Evolutionary conservation across 83 land plant species (phyloP).

Genomic region (Picea abies): DNA sequence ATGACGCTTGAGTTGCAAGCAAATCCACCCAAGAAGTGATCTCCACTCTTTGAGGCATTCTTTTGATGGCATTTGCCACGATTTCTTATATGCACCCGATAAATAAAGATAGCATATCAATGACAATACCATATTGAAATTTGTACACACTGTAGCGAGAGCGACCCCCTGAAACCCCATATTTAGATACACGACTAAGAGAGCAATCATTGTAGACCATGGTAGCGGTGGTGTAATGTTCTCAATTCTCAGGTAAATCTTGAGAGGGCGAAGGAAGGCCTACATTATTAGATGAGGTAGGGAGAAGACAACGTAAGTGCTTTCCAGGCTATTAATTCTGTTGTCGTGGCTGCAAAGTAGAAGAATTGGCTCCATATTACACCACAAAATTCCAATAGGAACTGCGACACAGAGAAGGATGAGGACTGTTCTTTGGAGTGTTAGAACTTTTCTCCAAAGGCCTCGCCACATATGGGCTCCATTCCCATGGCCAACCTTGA

Average conservation of each 20-base stretch:
- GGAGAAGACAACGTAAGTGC: conserved; percentile 40
- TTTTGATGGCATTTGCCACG: conserved; percentile 14
- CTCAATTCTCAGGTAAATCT: conserved; percentile 58
- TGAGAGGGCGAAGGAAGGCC: conserved; percentile 52
- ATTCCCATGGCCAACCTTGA: conserved; percentile 53
- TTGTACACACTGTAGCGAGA: conserved; percentile 35
- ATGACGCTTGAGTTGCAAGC: conserved; percentile 34
- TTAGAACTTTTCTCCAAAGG: conserved; percentile 33
- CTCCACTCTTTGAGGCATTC: conserved; percentile 33
- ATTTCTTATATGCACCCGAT: conserved; percentile 29
- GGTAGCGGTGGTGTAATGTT: conserved; percentile 45
- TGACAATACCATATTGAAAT: conserved; percentile 28
- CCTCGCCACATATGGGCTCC: conserved; percentile 54
- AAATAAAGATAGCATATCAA: conserved; percentile 19
- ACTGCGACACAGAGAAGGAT: conserved; percentile 33
- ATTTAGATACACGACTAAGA: conserved; percentile 28
- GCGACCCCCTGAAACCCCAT: conserved; percentile 50
- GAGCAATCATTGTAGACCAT: conserved; percentile 29
- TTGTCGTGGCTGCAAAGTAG: conserved; percentile 37
- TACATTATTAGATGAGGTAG: conserved; percentile 45
- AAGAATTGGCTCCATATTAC: conserved; percentile 37
- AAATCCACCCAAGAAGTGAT: conserved; percentile 36
- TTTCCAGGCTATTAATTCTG: conserved; percentile 31
- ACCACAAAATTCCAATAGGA: conserved; percentile 46
- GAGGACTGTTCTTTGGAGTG: conserved; percentile 46